These are phyloP conservation scores for Lasiodiplodia theobromae DNA, from an alignment of 2,329 filamentous ascomycete genomes.

Conservation along the genomic window DNA sequence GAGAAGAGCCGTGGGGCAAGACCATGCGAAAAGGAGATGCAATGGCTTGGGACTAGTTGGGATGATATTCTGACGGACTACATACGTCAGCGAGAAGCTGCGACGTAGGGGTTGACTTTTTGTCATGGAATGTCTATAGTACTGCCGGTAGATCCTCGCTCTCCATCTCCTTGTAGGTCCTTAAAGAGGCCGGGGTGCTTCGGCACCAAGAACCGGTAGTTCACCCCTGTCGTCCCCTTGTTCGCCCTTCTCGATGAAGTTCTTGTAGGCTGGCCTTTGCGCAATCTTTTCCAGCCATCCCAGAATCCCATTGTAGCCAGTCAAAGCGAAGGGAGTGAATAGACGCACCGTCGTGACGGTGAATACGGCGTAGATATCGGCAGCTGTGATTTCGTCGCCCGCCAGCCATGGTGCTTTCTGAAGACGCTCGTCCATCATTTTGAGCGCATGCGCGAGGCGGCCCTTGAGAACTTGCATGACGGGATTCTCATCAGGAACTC, in stretches of 20 bases:
- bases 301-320: conserved; percentile 40
- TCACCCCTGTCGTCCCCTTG: conserved; percentile 19
- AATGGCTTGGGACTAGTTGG: background rate
- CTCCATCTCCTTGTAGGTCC: no score
- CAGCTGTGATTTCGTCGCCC: conserved; percentile 67
- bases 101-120: no score
- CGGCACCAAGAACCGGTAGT: no score
- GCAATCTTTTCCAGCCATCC: conserved; percentile 18
- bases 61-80: background rate
- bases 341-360: conserved; percentile 67
- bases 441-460: conserved; percentile 50
- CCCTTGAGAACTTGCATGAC: conserved; percentile 37
- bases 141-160: no score
- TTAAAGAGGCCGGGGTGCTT: no score
- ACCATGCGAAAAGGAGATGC: background rate
- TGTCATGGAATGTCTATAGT: no score
- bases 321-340: conserved; percentile 50
- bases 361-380: conserved; percentile 70
- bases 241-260: conserved; percentile 29
- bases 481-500: conserved; percentile 32
- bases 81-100: no score
- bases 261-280: conserved; percentile 28
- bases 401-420: conserved; percentile 59
- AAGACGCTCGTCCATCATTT: conserved; percentile 60
- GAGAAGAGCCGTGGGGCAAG: background rate